Evolutionary conservation across 805 yeast species (phyloP), one percentile per base, ranked within the genome.

Genomic region (Cyberlindnera euphorbiae): DNA sequence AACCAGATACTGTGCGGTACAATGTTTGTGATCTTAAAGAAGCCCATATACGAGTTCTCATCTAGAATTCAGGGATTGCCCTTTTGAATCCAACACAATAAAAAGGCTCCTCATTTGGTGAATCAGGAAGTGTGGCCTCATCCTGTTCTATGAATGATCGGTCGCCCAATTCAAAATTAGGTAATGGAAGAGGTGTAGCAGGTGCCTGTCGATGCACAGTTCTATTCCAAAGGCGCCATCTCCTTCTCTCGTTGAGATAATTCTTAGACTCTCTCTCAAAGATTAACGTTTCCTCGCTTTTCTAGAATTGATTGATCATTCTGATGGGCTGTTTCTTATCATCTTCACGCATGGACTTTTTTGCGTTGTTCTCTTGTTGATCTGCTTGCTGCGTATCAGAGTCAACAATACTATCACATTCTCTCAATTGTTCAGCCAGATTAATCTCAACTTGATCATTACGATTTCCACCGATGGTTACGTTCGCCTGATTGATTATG

Each of bases 1-100:
- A 86, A 0, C 96, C 96, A 0, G 89, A 75, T 3, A 85, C 68
- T 0, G 96, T 87, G 26, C 96, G 65, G 52, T 80, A 88, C 36
- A 87, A 64, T 0, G 96, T 87, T 53, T 87, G 96, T 2, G 85
- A 75, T 50, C 95, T 67, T 36, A 83, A 60, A 0, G 95, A 84
- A 0, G 95, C 84, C 96, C 96, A 87, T 2, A 86, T 70, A 52
- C 95, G 67, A 0, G 95, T 86, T 55, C 94, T 64, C 44, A 82
- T 54, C 3, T 76, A 70, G 46, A 71, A 75, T 37, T 77, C 79
- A 0, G 83, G 79, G 3, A 75, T 68, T 2, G 87, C 71, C 17
- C 75, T 66, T 44, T 77, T 80, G 59, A 81, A 85, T 0, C 95
- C 95, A 45, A 83, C 63, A 46, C 79, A 77, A 42, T 81, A 75